Conservation (phyloP, 768 basidiomycete species). For the Mycena floridula region DNA sequence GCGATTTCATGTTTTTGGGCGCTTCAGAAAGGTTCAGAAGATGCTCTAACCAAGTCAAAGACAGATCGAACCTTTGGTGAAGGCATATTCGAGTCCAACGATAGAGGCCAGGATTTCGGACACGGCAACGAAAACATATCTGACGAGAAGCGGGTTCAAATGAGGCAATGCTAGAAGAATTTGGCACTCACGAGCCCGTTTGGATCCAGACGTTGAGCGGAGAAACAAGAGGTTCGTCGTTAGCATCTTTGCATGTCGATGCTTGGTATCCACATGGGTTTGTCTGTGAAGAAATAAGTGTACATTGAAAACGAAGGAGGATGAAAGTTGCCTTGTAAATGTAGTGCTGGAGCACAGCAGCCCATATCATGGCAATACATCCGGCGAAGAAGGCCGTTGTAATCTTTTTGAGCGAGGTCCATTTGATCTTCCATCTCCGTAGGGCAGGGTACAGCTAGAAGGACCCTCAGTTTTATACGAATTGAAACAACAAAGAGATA, state of each 20-base stretch:
- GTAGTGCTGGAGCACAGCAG: conserved; percentile 58
- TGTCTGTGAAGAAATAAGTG: too few relatives aligned
- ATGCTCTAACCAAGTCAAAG: too few relatives aligned
- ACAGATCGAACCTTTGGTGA: too few relatives aligned
- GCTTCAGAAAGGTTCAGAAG: too few relatives aligned
- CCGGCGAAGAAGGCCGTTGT: conserved; percentile 56
- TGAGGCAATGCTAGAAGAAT: too few relatives aligned
- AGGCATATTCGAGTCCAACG: conserved; percentile 57
- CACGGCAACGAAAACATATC: conserved; percentile 53
- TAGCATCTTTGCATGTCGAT: conserved; percentile 23
- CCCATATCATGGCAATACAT: conserved; percentile 45
- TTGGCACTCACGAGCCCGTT: too few relatives aligned
- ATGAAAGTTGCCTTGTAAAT: conserved; percentile 36
- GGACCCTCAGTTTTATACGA: too few relatives aligned
- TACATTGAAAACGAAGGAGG: background rate
- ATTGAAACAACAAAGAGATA: too few relatives aligned
- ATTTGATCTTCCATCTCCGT: conserved; percentile 44
- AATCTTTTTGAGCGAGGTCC: conserved; percentile 56
- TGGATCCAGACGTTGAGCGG: conserved; percentile 78
- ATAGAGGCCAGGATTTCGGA: conserved; percentile 53
- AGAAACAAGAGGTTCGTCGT: conserved; percentile 49
- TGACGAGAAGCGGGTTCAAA: too few relatives aligned
- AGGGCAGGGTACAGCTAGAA: conserved; percentile 59
- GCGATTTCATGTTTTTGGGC: conserved; percentile 83
- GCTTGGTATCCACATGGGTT: conserved; percentile 27